phyloP scores from a whole-genome alignment of 345 rosid genomes.

The Rhodamnia rubescens region DNA sequence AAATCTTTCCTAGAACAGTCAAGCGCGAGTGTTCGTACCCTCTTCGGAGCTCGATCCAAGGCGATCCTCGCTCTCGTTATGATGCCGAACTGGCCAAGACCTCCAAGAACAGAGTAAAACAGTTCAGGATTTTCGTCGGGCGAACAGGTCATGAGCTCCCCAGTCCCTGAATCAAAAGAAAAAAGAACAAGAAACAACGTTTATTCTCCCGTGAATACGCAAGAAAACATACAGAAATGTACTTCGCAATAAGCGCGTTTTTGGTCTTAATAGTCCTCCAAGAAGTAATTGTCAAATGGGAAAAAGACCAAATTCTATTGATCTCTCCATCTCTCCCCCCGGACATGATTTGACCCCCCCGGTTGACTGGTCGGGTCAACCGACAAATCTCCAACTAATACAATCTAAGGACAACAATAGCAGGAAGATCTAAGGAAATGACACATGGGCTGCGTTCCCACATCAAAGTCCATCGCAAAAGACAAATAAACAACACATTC shows the following conservation, averaged over 20 bases:
- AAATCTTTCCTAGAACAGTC: background rate
- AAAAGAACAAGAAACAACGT: background rate
- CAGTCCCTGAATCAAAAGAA: conserved; percentile 22
- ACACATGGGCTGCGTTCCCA: background rate
- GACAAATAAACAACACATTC: background rate
- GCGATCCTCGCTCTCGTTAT: conserved; percentile 48
- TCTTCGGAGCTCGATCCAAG: conserved; percentile 26
- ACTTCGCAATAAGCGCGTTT: background rate
- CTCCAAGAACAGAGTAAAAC: conserved; percentile 44
- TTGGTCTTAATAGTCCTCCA: background rate
- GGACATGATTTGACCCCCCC: background rate
- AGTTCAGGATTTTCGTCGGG: conserved; percentile 23
- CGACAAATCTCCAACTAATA: background rate
- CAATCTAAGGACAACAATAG: background rate
- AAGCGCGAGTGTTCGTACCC: conserved; percentile 8
- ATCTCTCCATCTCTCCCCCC: background rate
- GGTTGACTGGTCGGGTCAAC: background rate
- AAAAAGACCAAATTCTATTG: background rate
- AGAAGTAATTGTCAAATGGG: background rate
- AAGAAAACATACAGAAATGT: background rate
- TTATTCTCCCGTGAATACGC: background rate
- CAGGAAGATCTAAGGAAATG: background rate
- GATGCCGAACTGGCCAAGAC: conserved; percentile 57
- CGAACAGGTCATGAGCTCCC: conserved; percentile 44
- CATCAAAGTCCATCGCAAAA: background rate